Evolutionary conservation across 805 yeast genomes (phyloP), one percentile per base, ranked within the genome.

Genomic region (Sungouiozyma ichnusensis): DNA sequence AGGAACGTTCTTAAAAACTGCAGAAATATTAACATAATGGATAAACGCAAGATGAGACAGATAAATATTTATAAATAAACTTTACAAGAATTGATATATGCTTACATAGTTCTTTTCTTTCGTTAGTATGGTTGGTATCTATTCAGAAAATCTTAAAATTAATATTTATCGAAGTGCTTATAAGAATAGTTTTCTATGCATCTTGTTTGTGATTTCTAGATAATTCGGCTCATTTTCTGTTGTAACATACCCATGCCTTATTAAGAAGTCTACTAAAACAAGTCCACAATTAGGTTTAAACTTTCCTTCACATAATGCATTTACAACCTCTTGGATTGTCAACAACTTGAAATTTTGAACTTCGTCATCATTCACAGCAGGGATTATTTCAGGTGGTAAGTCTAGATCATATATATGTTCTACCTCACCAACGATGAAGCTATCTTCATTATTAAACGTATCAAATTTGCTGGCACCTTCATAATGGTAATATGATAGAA

Each of bases 261-360:
- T 73, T 42, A 92, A 66, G 54, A 92, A 92, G 52, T 90, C 97
- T 14, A 87, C 69, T 24, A 84, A 67, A 2, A 88, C 81, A 27
- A 77, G 63, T 0, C 81, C 94, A 64, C 95, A 83, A 54, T 90
- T 92, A 20, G 95, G 95, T 61, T 90, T 92, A 67, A 92, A 92
- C 52, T 81, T 77, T 1, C 77, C 77, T 0, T 62, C 60, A 11
- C 54, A 54, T 20, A 90, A 53, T n/a, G 72, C 67, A 24, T 54
- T 43, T 31, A 70, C 46, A 1, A 85, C 75, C 47, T 83, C 81
- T 3, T 70, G 75, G 1, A 85, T 55, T 3, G 67, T 58, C 77
- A 85, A 67, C 36, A 88, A 65, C 44, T 62, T 53, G 60, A 92
- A 92, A 45, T 74, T 77, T 45, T 78, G 81, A 0, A 86, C 82